Conservation (phyloP, 208 protist species). For the Trypanosoma platydactyli region DNA sequence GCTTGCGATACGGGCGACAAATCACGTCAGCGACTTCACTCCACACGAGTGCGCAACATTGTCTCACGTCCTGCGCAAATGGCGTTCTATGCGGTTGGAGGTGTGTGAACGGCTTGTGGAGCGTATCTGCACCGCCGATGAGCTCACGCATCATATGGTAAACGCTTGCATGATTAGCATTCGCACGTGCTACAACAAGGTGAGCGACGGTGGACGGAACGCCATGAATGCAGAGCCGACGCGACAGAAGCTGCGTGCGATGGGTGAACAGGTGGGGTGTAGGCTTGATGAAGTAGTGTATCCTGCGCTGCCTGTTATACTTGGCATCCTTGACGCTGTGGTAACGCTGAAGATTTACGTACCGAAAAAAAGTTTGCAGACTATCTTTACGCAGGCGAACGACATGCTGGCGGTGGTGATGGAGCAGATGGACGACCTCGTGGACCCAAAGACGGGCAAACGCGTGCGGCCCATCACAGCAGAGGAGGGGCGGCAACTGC, state of each 20-base stretch:
- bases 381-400: conserved; percentile 69
- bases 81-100: conserved; percentile 73
- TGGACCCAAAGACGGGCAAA: conserved; percentile 72
- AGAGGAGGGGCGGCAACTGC: conserved; percentile 84
- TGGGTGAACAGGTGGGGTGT: conserved; percentile 81
- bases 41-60: conserved; percentile 88
- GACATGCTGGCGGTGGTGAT: conserved; percentile 73
- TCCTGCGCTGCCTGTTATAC: conserved; percentile 55
- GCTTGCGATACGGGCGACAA: conserved; percentile 80
- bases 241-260: conserved; percentile 80
- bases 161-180: conserved; percentile 70
- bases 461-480: conserved; percentile 69
- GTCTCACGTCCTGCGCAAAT: conserved; percentile 77
- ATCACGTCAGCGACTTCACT: conserved; percentile 83
- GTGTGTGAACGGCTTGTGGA: conserved; percentile 85
- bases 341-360: conserved; percentile 88
- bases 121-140: conserved; percentile 73
- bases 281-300: conserved; percentile 82
- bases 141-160: conserved; percentile 84
- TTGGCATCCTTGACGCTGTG: conserved; percentile 75
- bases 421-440: conserved; percentile 65
- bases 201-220: conserved; percentile 80
- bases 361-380: conserved; percentile 77
- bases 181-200: conserved; percentile 63
- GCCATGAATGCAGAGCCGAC: conserved; percentile 85